Base-by-base conservation (phyloP, 1,139 yeast genomes). In the Fermentozyma sake region DNA sequence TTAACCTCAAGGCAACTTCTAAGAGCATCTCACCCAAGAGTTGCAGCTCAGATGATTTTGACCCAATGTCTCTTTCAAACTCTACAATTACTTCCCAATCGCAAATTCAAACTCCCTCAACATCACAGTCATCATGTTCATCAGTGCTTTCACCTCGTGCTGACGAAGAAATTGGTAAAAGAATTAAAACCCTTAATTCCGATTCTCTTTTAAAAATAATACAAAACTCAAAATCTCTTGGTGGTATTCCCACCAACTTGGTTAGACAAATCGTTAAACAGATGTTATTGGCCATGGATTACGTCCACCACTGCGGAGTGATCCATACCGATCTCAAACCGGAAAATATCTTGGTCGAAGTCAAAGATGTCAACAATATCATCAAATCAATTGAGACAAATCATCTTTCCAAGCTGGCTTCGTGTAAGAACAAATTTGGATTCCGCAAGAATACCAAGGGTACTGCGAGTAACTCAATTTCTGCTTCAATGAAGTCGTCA, bases 251-350 rank as follows among this genome's bases (percentile, higher is more conserved):
- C 0, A 52, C 77, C 8, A 71, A 69, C 24, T 68, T 82, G 42
- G 94, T 83, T 15, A 81, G 85, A 52, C 93, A 80, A 52, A 81
- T 86, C 28, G 76, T 93, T 6, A 79, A 78, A 40, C 95, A 86
- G 52, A 68, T 85, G 21, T 58, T 85, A 29, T 63, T 80, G 12
- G 86, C 91, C 0, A 61, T 84, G 37, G 95, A 86, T 53, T 85
- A 81, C 49, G 59, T 86, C 38, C 96, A 86, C 50, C 79, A 73
- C 41, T 83, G 95, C 55, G 95, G 95, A n/a, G 79, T 86, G 18
- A 82, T 86, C 34, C 96, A 86, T 55, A 86, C 96, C 0, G 96
- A 86, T 48, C 63, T 86, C 37, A 86, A 86, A 53, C 96, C 96
- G 0, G 96, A 86, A 51, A 86, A 86, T 50, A 81, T 86, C n/a